Evolutionary conservation across 768 basidiomycete genomes (phyloP), one percentile per base, ranked within the genome.

Genomic region (Trametes meyenii): DNA sequence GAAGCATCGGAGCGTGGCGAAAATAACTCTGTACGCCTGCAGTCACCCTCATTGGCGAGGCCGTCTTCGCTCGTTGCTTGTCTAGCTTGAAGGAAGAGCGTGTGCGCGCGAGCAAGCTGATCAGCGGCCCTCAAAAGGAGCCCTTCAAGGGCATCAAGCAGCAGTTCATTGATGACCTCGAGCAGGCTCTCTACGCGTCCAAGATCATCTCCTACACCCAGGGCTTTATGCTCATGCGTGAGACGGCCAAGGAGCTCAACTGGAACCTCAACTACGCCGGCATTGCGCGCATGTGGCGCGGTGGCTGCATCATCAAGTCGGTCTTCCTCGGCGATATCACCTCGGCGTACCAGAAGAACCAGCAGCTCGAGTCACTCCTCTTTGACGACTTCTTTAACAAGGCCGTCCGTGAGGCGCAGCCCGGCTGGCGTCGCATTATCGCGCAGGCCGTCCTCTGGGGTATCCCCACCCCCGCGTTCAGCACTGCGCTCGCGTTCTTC

Each of bases 191-290:
- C 61, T 99, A 99, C 78, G 97, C 96, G 52, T 97, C 96, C 69
- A 99, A 99, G 84, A 95, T 99, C 76, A 96, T 98, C 71, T 98
- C 96, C 33, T 99, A 99, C 83, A 93, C 96, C 5, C 97, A 99
- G 78, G 97, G 97, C 67, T 99, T 98, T 83, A 96, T 99, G 87
- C 86, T 99, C 71, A 97, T 99, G 95, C 85, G 97, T 67, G 91
- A 98, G 78, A 96, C 95, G 51, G 97, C 96, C 45, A 93, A 94
- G 76, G 95, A 97, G 17, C 72, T 90, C 68, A 74, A 71, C 65
- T 99, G 96, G 96, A 86, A 91, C 75, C 81, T 99, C 75, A 98
- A 98, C 84, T 96, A 96, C 74, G 89, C 95, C 69, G 96, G 95
- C 63, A 98, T 99, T 72, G 97, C 97, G 36, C 86, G 83, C 68